Evolutionary conservation across 1,284 basidiomycete species (phyloP), one percentile per base, ranked within the genome.

Genomic region (Irpex rosettiformis): DNA sequence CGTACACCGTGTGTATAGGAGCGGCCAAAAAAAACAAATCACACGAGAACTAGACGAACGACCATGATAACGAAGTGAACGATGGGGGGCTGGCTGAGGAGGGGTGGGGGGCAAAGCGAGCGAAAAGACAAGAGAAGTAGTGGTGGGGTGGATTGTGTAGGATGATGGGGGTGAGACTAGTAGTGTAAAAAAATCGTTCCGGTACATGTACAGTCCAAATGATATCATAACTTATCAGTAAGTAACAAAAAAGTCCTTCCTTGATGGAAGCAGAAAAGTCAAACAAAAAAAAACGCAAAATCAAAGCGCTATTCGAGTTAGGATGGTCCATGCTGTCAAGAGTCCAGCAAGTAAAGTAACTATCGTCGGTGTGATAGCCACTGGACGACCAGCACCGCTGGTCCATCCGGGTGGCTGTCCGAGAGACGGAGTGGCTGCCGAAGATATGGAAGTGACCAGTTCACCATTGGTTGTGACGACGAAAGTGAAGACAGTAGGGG

Each of bases 401-500:
- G 56, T 57, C 63, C 64, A 71, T 16, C 74, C 74, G 7, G 71
- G 67, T 6, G 74, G 74, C 47, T 63, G 59, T 18, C 76, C 76
- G 22, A 77, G 71, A 30, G 69, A 72, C 21, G 65, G 58, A 43
- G 65, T 62, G 10, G 68, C 58, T 10, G 68, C 68, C 3, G 67
- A 70, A 22, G 72, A 73, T 13, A 67, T 64, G 24, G 65, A 67
- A 43, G 72, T 74, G 5, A 66, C 59, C 16, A 72, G 65, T 7
- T 62, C 62, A 1, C 76, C 75, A 24, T 65, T 65, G n/a, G 65
- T 54, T 5, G 76, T 78, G 42, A 74, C 48, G 53, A 74, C 57
- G 56, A 76, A 61, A 30, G 76, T 77, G 33, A 65, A 58, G 16
- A 72, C 59, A 2, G 74, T 74, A 21, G 73, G 72, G 7, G 69